Evolutionary conservation across 192 early-diverging fungal genomes (phyloP), one percentile per base, ranked within the genome.

Genomic region (Spinellus fusiger): DNA sequence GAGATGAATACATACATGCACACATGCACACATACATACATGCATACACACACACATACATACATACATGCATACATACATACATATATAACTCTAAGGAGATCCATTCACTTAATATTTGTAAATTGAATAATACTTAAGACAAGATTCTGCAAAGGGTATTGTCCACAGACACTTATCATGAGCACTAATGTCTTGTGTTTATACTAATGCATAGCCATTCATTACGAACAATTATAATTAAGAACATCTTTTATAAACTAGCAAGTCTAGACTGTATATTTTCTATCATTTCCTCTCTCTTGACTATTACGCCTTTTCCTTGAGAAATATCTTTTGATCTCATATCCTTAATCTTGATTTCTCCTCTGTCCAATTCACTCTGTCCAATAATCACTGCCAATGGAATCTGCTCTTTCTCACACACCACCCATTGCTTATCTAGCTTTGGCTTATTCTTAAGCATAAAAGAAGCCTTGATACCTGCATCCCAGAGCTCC

Each of bases 401-500:
- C 49, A 91, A 83, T 1, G 96, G 96, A 59, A 99, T 95, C 54
- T 84, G 81, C 46, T 93, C 88, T 26, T 80, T 82, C 54, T 95
- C 91, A 65, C 93, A 94, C 7, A 65, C 75, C 47, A 84, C 80
- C 70, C 85, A 93, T 75, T 99, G 93, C 4, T 66, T 69, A 48
- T 89, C 84, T 49, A 89, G 75, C 61, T 86, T 81, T 10, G 92
- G 90, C 70, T 97, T 95, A n/a, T 74, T 71, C 78, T 99, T 99
- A 79, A 89, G 96, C 61, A 86, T 74, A 74, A 89, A 98, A 70
- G 95, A 89, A 28, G 95, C 89, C 44, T 88, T 86, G 53, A 99
- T 84, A 5, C 86, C 92, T 25, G 80, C 84, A 75, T 98, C 87
- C 96, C 96, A 99, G 5, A 99, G 83, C 71, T 94, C 89, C 8